phyloP scores from a whole-genome alignment of 441 rosid species.

The Arabidopsis hybrid region DNA sequence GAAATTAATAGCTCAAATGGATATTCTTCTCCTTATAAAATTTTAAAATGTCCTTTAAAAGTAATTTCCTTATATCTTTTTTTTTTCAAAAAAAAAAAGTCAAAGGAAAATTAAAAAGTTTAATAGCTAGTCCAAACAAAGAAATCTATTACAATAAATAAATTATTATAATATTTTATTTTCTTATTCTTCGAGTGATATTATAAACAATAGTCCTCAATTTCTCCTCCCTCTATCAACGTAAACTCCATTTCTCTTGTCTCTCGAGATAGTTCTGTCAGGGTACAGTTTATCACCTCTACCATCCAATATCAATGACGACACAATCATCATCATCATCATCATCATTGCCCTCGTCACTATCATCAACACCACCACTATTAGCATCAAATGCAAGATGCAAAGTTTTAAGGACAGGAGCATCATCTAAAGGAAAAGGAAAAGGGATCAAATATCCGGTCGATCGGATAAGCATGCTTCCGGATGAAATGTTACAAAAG shows the following conservation, averaged over 20 bases:
- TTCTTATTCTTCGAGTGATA: too few species aligned
- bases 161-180: background rate
- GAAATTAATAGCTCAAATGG: background rate
- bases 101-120: background rate
- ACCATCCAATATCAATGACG: background rate
- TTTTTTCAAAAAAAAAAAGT: background rate
- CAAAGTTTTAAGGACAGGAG: background rate
- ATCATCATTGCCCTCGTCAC: background rate
- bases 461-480: slow-evolving; percentile 28
- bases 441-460: background rate
- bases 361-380: background rate
- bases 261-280: background rate
- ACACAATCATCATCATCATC: background rate
- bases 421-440: background rate
- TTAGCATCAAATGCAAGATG: background rate
- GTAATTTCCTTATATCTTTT: background rate
- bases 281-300: background rate
- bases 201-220: background rate
- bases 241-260: background rate
- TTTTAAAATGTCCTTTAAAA: background rate
- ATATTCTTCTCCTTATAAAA: background rate
- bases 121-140: background rate
- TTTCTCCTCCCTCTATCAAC: background rate
- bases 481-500: background rate
- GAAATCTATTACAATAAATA: background rate